These are phyloP conservation scores for Rhexocercosporidium sp. DNA, from an alignment of 2,329 filamentous ascomycete species.

Conservation along the genomic window DNA sequence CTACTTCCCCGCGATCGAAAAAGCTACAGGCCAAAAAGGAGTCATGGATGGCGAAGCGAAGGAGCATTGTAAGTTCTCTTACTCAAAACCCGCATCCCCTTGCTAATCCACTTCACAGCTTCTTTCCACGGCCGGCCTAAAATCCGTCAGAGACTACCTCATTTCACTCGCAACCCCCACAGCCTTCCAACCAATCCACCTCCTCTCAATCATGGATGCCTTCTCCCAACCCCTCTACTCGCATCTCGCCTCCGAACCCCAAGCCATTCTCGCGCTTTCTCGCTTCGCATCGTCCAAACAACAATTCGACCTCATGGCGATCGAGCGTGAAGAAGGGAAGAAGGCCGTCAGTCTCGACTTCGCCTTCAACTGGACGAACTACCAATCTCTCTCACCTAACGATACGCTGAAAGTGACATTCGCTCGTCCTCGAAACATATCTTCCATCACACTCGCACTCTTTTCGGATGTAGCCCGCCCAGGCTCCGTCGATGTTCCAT, in stretches of 20 bases:
- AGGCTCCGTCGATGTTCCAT: no score
- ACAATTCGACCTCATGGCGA: slow-evolving; percentile 22
- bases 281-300: slow-evolving; percentile 23
- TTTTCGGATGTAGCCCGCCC: no score
- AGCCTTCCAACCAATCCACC: slow-evolving; percentile 11
- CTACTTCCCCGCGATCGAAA: slow-evolving; percentile 30
- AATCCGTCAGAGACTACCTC: slow-evolving; percentile 28
- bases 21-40: slow-evolving; percentile 21
- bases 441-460: no score
- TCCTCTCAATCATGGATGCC: slow-evolving; percentile 32
- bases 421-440: no score
- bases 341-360: slow-evolving; percentile 24
- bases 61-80: slow-evolving; percentile 27
- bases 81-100: not conserved
- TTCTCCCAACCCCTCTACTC: slow-evolving; percentile 25
- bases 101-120: slow-evolving; percentile 14
- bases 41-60: slow-evolving; percentile 31
- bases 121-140: slow-evolving; percentile 29
- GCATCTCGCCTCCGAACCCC: slow-evolving; percentile 29
- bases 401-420: no score
- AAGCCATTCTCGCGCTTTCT: slow-evolving; percentile 22
- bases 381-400: no score
- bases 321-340: slow-evolving; percentile 26
- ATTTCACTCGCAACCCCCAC: slow-evolving; percentile 1
- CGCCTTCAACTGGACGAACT: slow-evolving; percentile 27